Base-by-base conservation (phyloP, 2,329 filamentous ascomycete species). In the Beauveria brongniartii region DNA sequence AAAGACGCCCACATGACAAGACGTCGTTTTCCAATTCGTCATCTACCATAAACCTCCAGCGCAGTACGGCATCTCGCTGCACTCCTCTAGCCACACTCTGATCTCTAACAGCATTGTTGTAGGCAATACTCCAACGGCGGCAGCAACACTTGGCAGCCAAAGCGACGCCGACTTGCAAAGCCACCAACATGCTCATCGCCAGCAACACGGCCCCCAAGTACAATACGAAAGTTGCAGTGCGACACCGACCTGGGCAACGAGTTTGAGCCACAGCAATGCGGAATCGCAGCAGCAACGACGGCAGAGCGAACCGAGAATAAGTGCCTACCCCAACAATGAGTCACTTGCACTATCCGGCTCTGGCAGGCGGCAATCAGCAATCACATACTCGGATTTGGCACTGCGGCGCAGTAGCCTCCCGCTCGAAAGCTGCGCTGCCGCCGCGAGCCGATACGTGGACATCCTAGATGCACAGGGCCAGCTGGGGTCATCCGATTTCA, bases 401-500 rank as follows among this genome's bases (percentile, higher is more conserved):
- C 40, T 40, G 5, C 28, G 44, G 14, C 26, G 10, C 16, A 22
- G 16, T 24, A 61, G 28, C 28, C 28, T 22, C 43, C 22, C 30
- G 22, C 20, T 6, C 16, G 9, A 24, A 8, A 8, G 48, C 20
- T 24, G 34, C 9, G 7, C 10, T 24, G 40, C 18, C 22, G 41
- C 20, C 3, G 2, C 24, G 6, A n/a, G 46, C 6, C 46, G 70
- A 4, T 74, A 77, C 60, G 76, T 86, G 52, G 82, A 86, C 64
- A 69, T 87, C 1, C 73, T 86, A 2, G 84, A 86, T 64, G 83
- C 83, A 0, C 80, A 83, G 62, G 80, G 81, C 0, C 78, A 75
- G 28, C 73, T 85, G 44, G 77, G 70, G 30, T 76, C 78, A 0
- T 71, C 75, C 2, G 75, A 82, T 62, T 84, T 84, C 64, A 72